Conservation (phyloP, 495 filamentous ascomycete species). For the Trichoderma reesei region DNA sequence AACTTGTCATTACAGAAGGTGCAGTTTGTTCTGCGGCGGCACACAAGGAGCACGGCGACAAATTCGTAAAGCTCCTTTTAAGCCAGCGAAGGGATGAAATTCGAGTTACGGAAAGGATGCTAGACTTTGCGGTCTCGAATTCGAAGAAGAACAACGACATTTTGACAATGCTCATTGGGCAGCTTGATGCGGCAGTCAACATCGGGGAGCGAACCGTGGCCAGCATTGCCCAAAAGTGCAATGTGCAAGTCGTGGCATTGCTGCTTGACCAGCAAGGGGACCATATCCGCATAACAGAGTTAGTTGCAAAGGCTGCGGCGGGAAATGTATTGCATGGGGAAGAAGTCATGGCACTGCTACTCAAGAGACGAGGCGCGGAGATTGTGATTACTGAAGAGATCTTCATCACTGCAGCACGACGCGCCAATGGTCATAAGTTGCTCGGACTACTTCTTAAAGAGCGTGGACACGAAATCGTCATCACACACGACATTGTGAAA, state of each 20-base stretch:
- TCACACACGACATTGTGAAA: constrained; percentile 13
- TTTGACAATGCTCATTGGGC: no score
- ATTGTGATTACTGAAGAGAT: constrained; percentile 14
- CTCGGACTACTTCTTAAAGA: constrained; percentile 15
- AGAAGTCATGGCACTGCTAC: constrained; percentile 14
- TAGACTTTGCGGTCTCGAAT: no score
- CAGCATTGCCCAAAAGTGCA: no score
- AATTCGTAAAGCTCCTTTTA: no score
- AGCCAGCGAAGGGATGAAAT: no score
- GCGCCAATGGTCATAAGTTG: constrained; percentile 14
- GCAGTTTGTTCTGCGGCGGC: no score
- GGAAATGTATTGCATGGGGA: constrained; percentile 6
- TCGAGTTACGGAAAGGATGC: no score
- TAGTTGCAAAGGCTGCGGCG: constrained; percentile 15
- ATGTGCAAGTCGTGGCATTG: constrained; percentile 7
- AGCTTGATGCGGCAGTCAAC: no score
- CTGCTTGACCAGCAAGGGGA: constrained; percentile 13
- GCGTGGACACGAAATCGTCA: constrained; percentile 14
- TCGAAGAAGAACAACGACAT: no score
- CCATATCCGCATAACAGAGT: constrained; percentile 13
- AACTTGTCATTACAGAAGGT: no score
- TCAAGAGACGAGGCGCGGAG: constrained; percentile 9
- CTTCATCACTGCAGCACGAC: constrained; percentile 13
- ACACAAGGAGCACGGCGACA: no score
- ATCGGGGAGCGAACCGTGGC: no score